These are phyloP conservation scores for Podaxis rugospora DNA, from an alignment of 768 basidiomycete species.

Conservation along the genomic window DNA sequence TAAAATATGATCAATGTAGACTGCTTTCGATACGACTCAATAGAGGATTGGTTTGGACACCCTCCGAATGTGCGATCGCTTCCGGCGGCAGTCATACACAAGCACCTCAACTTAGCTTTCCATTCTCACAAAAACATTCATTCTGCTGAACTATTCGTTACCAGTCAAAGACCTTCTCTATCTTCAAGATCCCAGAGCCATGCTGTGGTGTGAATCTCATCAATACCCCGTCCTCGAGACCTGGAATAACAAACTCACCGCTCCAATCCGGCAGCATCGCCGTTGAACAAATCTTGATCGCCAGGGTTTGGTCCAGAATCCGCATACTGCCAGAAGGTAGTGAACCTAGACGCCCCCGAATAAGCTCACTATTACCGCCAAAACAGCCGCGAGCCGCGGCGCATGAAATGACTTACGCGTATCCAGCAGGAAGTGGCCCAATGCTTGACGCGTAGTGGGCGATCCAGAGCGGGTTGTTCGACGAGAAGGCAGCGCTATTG, in stretches of 20 bases:
- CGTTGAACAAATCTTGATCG: slow-evolving; percentile 56
- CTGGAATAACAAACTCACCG: not conserved
- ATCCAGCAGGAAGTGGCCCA: slow-evolving; percentile 57
- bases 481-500: slow-evolving; percentile 45
- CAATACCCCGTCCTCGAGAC: not conserved
- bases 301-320: slow-evolving; percentile 48
- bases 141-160: not conserved
- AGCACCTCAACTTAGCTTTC: not conserved
- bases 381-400: no score
- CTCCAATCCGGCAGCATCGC: slow-evolving; percentile 18
- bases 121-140: not conserved
- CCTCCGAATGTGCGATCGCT: not conserved
- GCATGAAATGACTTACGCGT: slow-evolving; percentile 28
- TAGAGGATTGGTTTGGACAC: not conserved
- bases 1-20: not conserved
- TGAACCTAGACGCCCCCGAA: slow-evolving; percentile 24
- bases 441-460: slow-evolving; percentile 46
- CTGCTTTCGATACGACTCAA: not conserved
- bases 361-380: not conserved
- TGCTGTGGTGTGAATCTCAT: not conserved
- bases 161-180: not conserved
- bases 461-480: slow-evolving; percentile 57
- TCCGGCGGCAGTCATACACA: not conserved
- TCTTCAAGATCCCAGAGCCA: not conserved
- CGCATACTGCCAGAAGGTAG: slow-evolving; percentile 61